phyloP scores from a whole-genome alignment of 805 yeast species.

The Candida jianshihensis region DNA sequence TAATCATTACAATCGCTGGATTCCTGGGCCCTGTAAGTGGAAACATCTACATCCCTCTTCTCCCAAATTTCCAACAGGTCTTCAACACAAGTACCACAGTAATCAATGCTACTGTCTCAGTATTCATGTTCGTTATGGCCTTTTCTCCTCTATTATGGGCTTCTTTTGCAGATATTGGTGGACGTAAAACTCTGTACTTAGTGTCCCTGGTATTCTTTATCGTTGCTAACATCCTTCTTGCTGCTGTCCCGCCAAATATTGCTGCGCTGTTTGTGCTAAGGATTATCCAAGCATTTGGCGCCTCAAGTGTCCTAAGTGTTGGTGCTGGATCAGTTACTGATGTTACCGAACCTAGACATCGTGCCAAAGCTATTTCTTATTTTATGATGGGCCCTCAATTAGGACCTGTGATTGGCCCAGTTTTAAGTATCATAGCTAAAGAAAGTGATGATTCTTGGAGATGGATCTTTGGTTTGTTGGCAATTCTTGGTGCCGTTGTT shows the following conservation, averaged over 20 bases:
- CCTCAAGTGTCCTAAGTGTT: slow-evolving; percentile 79
- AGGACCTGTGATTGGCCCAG: slow-evolving; percentile 85
- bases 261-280: slow-evolving; percentile 62
- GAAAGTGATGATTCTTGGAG: slow-evolving; percentile 71
- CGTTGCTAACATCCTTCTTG: slow-evolving; percentile 59
- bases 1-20: slow-evolving; percentile 40
- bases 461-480: slow-evolving; percentile 76
- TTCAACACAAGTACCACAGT: slow-evolving; percentile 35
- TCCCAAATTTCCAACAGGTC: slow-evolving; percentile 36
- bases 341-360: slow-evolving; percentile 51
- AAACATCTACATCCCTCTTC: slow-evolving; percentile 48
- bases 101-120: slow-evolving; percentile 50
- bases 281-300: slow-evolving; percentile 76
- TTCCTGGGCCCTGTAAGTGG: slow-evolving; percentile 53
- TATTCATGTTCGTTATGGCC: slow-evolving; percentile 50
- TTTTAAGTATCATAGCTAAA: slow-evolving; percentile 65
- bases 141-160: slow-evolving; percentile 54
- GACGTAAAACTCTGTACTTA: slow-evolving; percentile 60
- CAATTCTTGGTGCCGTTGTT: slow-evolving; percentile 55
- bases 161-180: slow-evolving; percentile 46
- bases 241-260: slow-evolving; percentile 54
- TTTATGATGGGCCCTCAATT: slow-evolving; percentile 82
- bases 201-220: slow-evolving; percentile 49
- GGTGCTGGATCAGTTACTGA: slow-evolving; percentile 92
- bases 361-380: slow-evolving; percentile 80